phyloP scores from a whole-genome alignment of 2,329 filamentous ascomycete species.

The Aspergillus sergii region DNA sequence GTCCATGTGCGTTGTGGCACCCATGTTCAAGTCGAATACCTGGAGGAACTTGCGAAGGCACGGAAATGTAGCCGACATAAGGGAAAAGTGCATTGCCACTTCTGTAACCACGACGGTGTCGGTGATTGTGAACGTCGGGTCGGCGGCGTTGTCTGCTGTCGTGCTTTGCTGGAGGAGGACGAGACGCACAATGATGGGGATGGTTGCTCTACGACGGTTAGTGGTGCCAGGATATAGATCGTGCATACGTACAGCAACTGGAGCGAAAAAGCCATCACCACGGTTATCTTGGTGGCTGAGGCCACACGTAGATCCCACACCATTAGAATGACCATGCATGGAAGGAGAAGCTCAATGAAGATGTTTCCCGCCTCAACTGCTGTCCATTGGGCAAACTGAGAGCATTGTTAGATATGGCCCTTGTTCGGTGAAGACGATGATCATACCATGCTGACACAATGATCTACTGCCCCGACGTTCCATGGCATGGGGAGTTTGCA shows the following conservation, averaged over 20 bases:
- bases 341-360: background rate
- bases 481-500: background rate
- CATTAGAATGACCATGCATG: background rate
- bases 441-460: slow-evolving; percentile 3
- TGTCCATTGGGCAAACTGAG: background rate
- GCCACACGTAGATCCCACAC: background rate
- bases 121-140: background rate
- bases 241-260: background rate
- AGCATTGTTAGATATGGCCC: background rate
- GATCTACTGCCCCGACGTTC: background rate
- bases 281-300: background rate
- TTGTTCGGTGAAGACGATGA: background rate
- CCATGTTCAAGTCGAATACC: slow-evolving; percentile 4
- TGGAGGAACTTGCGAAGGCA: slow-evolving; percentile 6
- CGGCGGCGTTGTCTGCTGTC: background rate
- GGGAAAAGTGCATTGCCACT: slow-evolving; percentile 7
- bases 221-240: background rate
- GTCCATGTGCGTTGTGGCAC: background rate
- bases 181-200: slow-evolving; percentile 1
- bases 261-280: slow-evolving; percentile 1
- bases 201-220: background rate
- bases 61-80: background rate
- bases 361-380: slow-evolving; percentile 1
- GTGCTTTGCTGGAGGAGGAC: background rate
- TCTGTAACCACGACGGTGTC: slow-evolving; percentile 1